Conservation (phyloP, 2,329 filamentous ascomycete species). For the Fusarium virguliforme region DNA sequence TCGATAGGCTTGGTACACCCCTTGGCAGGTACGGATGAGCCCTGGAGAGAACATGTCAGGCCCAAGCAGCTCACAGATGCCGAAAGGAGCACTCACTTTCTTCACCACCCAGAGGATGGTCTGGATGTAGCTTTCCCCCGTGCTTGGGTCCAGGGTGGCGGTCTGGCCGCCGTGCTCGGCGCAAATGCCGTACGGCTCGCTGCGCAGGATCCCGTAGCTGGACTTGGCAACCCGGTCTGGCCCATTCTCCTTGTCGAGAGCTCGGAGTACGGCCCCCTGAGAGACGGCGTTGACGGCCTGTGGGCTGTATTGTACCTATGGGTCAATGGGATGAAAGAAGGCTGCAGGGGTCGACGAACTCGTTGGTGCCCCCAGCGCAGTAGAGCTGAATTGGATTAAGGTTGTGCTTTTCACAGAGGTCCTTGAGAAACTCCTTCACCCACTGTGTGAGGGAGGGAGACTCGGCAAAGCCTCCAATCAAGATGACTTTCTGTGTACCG, state of each 20-base stretch:
- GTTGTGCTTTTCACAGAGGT: background rate
- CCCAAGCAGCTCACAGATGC: fast-evolving
- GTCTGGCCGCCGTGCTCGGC: background rate
- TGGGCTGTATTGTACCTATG: background rate
- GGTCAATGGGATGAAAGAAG: background rate
- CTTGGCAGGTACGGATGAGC: background rate
- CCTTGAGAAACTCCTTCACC: background rate
- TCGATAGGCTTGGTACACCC: background rate
- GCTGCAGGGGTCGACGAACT: background rate
- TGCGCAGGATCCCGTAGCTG: background rate
- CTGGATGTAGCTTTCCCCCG: background rate
- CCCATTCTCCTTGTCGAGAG: slow-evolving; percentile 11
- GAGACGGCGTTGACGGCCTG: slow-evolving; percentile 7
- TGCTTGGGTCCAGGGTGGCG: background rate
- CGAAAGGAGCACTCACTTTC: background rate
- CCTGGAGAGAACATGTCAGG: background rate
- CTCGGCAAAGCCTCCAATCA: slow-evolving; percentile 23
- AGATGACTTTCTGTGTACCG: background rate
- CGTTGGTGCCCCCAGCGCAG: background rate
- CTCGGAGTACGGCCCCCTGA: slow-evolving; percentile 2
- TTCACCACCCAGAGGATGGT: slow-evolving; percentile 18
- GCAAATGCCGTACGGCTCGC: background rate
- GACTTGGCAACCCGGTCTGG: background rate
- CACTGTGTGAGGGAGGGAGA: background rate
- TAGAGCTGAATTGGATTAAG: background rate